phyloP scores from a whole-genome alignment of 2,329 filamentous ascomycete species.

The Fusarium mundagurra region DNA sequence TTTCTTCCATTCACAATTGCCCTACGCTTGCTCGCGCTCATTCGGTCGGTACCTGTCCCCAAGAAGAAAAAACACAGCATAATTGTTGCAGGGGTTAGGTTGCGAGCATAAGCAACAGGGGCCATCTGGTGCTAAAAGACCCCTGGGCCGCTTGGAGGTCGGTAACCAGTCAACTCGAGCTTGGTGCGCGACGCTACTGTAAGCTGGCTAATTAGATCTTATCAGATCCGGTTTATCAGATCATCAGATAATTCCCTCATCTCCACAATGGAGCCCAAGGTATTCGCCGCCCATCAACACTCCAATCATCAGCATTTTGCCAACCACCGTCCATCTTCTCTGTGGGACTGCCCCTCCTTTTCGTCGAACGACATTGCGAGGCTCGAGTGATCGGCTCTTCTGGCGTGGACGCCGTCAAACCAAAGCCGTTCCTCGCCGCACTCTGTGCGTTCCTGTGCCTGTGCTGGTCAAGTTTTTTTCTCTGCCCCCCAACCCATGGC shows the following conservation, averaged over 20 bases:
- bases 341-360: slow-evolving; percentile 25
- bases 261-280: slow-evolving; percentile 42
- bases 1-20: slow-evolving; percentile 13
- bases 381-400: slow-evolving; percentile 28
- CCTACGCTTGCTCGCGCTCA: slow-evolving; percentile 1
- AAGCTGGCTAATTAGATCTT: slow-evolving; percentile 48
- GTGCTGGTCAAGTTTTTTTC: slow-evolving; percentile 18
- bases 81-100: slow-evolving; percentile 13
- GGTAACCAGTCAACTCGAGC: slow-evolving; percentile 38
- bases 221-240: slow-evolving; percentile 63
- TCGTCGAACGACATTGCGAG: slow-evolving; percentile 25
- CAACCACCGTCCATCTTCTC: neutral
- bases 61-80: slow-evolving; percentile 14
- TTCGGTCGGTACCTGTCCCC: slow-evolving; percentile 30
- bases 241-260: slow-evolving; percentile 63
- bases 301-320: slow-evolving; percentile 24
- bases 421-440: slow-evolving; percentile 15
- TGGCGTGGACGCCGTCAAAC: slow-evolving; percentile 22
- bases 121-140: slow-evolving; percentile 9
- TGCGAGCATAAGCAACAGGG: slow-evolving; percentile 5
- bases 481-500: neutral
- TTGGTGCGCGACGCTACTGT: slow-evolving; percentile 34
- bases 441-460: neutral
- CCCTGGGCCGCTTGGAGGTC: slow-evolving; percentile 23
- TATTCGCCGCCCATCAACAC: slow-evolving; percentile 13